Evolutionary conservation across 2,329 filamentous ascomycete species (phyloP).

Genomic region (Botrytis fabae): DNA sequence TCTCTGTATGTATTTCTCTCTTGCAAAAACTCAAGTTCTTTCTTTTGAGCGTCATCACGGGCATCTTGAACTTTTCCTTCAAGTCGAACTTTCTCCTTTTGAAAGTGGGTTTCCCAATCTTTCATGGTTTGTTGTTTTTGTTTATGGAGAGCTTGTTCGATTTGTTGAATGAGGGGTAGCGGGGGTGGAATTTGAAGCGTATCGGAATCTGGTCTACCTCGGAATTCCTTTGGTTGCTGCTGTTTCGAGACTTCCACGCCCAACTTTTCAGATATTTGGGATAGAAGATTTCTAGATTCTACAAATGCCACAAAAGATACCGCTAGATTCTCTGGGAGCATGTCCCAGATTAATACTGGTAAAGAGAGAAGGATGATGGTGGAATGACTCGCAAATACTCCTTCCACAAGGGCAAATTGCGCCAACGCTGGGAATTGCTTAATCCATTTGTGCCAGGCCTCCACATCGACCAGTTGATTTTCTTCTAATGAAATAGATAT

Average conservation of each 20-base stretch:
- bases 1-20: conserved; percentile 11
- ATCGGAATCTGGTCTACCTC: conserved; percentile 20
- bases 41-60: conserved; percentile 22
- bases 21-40: conserved; percentile 20
- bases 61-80: conserved; percentile 21
- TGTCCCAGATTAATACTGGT: conserved; percentile 60
- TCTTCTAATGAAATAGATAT: conserved; percentile 60
- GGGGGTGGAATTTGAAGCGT: conserved; percentile 23
- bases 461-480: conserved; percentile 56
- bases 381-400: conserved; percentile 62
- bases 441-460: conserved; percentile 60
- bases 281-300: conserved; percentile 44
- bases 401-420: conserved; percentile 61
- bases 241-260: conserved; percentile 12
- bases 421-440: conserved; percentile 56
- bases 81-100: conserved; percentile 21
- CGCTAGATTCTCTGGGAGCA: conserved; percentile 57
- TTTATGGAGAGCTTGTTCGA: conserved; percentile 23
- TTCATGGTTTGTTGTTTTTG: conserved; percentile 22
- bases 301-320: conserved; percentile 61
- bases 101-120: conserved; percentile 21
- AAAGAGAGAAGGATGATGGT: conserved; percentile 58
- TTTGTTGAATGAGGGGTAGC: conserved; percentile 20
- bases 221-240: background rate
- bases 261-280: conserved; percentile 15